Conservation (phyloP, 306 rosid species). For the Fragaria iinumae region DNA sequence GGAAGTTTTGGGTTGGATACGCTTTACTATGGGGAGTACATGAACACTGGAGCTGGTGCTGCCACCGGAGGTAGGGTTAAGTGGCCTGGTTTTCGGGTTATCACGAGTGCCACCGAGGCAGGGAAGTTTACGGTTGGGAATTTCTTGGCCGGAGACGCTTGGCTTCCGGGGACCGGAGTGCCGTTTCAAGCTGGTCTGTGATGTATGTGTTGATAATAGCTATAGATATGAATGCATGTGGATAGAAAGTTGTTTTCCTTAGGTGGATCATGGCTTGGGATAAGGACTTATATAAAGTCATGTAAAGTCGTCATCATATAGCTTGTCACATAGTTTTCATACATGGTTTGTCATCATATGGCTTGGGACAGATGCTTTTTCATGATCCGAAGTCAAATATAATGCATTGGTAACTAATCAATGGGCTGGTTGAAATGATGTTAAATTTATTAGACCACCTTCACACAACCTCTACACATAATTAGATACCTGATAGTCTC, state of each 20-base stretch:
- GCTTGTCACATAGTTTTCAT: not conserved
- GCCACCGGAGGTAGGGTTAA: constrained; percentile 54
- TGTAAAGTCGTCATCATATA: constrained; percentile 16
- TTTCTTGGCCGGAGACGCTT: constrained; percentile 53
- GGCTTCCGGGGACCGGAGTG: constrained; percentile 64
- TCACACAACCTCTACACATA: no score
- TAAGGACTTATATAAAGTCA: constrained; percentile 9
- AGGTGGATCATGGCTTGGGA: constrained; percentile 4
- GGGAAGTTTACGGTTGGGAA: constrained; percentile 50
- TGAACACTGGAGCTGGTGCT: constrained; percentile 64
- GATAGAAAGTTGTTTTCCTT: not conserved
- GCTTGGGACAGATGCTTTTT: not conserved
- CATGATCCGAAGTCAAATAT: not conserved
- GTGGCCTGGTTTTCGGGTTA: constrained; percentile 64
- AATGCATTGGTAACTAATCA: not conserved
- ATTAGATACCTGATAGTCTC: no score
- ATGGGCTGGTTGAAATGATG: no score
- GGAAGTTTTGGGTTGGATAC: constrained; percentile 59
- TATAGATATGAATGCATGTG: not conserved
- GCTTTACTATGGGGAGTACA: constrained; percentile 62
- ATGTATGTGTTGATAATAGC: not conserved
- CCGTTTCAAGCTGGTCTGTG: constrained; percentile 57
- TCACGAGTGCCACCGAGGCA: constrained; percentile 45
- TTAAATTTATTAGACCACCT: no score
- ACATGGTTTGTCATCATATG: no score